Evolutionary conservation across 495 filamentous ascomycete genomes (phyloP), one percentile per base, ranked within the genome.

Genomic region (Cairneyella variabilis): DNA sequence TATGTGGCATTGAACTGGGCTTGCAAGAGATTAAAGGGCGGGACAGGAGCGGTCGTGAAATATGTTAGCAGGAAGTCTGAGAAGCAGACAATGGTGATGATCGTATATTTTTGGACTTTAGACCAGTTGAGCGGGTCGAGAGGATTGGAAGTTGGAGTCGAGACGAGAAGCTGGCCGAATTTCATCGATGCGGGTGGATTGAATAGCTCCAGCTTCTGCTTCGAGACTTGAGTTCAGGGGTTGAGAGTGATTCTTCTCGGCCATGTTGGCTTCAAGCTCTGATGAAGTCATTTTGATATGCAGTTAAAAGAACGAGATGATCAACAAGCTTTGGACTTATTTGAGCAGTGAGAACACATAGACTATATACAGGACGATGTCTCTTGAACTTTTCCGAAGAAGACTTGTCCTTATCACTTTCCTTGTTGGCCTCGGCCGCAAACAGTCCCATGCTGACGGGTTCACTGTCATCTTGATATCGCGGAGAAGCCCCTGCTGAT

Each of bases 61-160:
- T 83, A 84, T 10, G 82, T 84, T 65, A 84, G 82, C 47, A 84
- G 70, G 61, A 83, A 83, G 61, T 84, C 83, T 72, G 79, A 75
- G 51, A 72, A 67, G 81, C 83, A 83, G 10, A 83, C 78, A 60
- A 83, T 78, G 3, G 66, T 68, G 6, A 84, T 58, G 48, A 77
- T 76, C 7, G 56, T 58, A 59, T 79, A 66, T 56, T 83, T 85
- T 44, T 76, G 76, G 7, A 61, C 17, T 1, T 32, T 53, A 0
- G 73, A 66, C 76, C 79, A 85, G 53, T 83, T 85, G 43, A 84
- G 61, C 17, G 82, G 82, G 64, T 85, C 81, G 25, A 83, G 59
- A 1, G 66, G 63, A 59, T 84, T 82, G 9, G 69, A 52, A 1
- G 77, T 80, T 17, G 76, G 76, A 41, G 71, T 72, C 18, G 79